These are phyloP conservation scores for Epichloe glyceriae DNA, from an alignment of 2,329 filamentous ascomycete genomes.

Conservation along the genomic window DNA sequence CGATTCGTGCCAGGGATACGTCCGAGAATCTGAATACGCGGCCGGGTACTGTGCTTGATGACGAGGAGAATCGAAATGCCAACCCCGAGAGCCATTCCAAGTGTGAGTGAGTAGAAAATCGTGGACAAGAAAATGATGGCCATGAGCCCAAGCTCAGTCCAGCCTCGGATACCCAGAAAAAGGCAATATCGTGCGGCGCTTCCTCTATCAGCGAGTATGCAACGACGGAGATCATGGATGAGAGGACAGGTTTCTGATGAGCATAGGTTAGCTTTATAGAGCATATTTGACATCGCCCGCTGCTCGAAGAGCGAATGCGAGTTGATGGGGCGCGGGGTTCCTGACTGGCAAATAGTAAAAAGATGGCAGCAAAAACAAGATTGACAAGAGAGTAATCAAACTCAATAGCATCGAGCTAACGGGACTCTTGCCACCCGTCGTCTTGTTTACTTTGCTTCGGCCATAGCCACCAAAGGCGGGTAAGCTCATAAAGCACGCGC, in stretches of 20 bases:
- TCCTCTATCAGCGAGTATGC: slow-evolving; percentile 93
- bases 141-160: slow-evolving; percentile 80
- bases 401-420: slow-evolving; percentile 88
- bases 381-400: slow-evolving; percentile 66
- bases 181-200: slow-evolving; percentile 79
- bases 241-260: slow-evolving; percentile 82
- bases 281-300: not conserved
- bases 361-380: slow-evolving; percentile 73
- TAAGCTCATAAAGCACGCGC: slow-evolving; percentile 81
- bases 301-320: not conserved
- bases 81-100: slow-evolving; percentile 89
- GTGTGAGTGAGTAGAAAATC: slow-evolving; percentile 85
- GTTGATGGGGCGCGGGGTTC: not conserved
- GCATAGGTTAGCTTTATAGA: not conserved
- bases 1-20: slow-evolving; percentile 71
- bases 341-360: slow-evolving; percentile 88
- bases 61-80: slow-evolving; percentile 82
- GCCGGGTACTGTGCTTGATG: slow-evolving; percentile 79
- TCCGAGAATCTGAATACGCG: slow-evolving; percentile 90
- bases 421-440: slow-evolving; percentile 81
- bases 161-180: slow-evolving; percentile 81
- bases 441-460: slow-evolving; percentile 86
- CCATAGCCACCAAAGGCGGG: slow-evolving; percentile 95
- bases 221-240: slow-evolving; percentile 87
- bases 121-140: slow-evolving; percentile 79